Conservation (phyloP, 2,329 filamentous ascomycete genomes). For the Cladophialophora chaetospira region DNA sequence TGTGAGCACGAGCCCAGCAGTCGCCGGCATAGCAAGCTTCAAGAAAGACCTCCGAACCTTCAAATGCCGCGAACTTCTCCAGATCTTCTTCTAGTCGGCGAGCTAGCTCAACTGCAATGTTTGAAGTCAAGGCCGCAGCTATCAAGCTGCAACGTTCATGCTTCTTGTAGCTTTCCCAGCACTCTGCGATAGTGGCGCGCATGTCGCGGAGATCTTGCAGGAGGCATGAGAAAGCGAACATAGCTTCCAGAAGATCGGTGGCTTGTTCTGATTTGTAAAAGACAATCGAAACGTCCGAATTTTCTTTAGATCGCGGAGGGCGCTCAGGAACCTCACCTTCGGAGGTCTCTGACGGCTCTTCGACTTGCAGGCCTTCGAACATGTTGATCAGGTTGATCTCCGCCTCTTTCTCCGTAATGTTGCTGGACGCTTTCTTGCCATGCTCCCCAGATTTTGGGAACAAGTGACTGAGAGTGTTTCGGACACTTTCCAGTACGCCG, state of each 20-base stretch:
- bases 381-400: background rate
- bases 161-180: background rate
- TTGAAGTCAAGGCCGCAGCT: background rate
- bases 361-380: background rate
- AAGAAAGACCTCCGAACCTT: background rate
- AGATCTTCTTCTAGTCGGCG: background rate
- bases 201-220: background rate
- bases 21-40: no score
- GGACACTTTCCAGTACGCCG: background rate
- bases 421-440: background rate
- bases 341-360: background rate
- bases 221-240: background rate
- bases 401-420: background rate
- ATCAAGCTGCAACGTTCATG: background rate
- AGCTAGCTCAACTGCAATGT: background rate
- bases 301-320: background rate
- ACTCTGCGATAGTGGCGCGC: background rate
- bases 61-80: background rate
- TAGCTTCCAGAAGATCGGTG: background rate
- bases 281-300: background rate
- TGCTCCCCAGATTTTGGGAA: background rate
- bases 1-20: no score
- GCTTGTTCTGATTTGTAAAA: background rate
- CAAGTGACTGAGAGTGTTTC: background rate
- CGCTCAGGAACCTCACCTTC: background rate